Conservation (phyloP, 78 protist species). For the Protostelium mycophagum region DNA sequence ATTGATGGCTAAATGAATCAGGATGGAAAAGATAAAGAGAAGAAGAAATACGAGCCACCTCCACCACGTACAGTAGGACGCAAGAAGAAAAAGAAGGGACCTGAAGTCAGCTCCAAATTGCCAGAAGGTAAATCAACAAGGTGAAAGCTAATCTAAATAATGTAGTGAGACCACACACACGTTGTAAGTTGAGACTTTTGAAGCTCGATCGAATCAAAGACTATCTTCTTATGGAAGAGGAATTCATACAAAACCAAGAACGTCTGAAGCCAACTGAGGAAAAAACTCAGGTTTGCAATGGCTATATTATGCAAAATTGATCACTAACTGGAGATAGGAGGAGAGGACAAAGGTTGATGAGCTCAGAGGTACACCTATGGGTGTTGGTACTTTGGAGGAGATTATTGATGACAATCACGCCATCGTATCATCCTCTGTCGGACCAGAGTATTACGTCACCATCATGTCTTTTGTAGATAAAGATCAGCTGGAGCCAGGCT, state of each 20-base stretch:
- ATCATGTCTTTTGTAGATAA: slow-evolving; percentile 97
- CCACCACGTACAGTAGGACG: slow-evolving; percentile 85
- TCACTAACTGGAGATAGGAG: slow-evolving; percentile 20
- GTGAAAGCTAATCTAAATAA: background rate
- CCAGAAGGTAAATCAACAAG: slow-evolving; percentile 34
- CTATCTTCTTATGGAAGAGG: slow-evolving; percentile 97
- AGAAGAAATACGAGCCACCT: slow-evolving; percentile 74
- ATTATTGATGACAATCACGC: slow-evolving; percentile 98
- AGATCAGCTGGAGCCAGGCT: slow-evolving; percentile 94
- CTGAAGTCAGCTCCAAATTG: slow-evolving; percentile 42
- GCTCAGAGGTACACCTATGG: slow-evolving; percentile 97
- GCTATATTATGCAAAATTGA: background rate
- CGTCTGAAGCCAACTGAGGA: slow-evolving; percentile 83
- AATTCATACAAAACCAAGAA: slow-evolving; percentile 95
- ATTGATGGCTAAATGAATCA: no score
- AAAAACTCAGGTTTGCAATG: slow-evolving; percentile 75
- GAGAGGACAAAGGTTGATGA: slow-evolving; percentile 92
- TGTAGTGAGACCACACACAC: slow-evolving; percentile 83
- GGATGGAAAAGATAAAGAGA: background rate
- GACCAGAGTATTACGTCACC: slow-evolving; percentile 97
- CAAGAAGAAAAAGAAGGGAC: slow-evolving; percentile 78
- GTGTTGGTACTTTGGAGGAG: slow-evolving; percentile 98
- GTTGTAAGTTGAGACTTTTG: slow-evolving; percentile 91
- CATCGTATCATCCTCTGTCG: slow-evolving; percentile 84
- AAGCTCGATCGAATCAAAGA: slow-evolving; percentile 97